A percentile compares a stretch with the other conserved stretches of the same genome.
Conservation (phyloP, 139 green algal species). For the Closterium sp. region DNA sequence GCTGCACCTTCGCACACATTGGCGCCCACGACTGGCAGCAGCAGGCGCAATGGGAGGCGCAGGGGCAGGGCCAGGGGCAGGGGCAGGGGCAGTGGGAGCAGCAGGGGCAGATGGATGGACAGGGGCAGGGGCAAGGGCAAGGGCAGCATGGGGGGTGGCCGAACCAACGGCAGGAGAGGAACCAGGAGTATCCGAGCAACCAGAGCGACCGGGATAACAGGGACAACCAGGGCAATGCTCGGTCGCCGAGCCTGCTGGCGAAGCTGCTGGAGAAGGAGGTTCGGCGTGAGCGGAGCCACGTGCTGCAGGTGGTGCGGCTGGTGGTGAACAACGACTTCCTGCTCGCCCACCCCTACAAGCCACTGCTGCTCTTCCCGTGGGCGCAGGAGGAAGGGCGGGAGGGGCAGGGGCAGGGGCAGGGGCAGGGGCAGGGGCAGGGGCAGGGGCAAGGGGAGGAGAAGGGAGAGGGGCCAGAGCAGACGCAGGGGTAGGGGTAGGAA, state of each 20-base stretch:
- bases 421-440: background rate
- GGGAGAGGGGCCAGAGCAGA: background rate
- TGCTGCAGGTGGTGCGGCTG: slow-evolving; percentile 67
- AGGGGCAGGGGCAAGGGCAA: background rate
- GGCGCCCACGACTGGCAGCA: background rate
- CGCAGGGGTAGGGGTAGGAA: background rate
- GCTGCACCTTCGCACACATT: slow-evolving; percentile 26
- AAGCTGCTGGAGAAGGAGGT: slow-evolving; percentile 65
- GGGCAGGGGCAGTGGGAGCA: background rate
- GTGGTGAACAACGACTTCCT: slow-evolving; percentile 65
- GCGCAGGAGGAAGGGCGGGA: background rate
- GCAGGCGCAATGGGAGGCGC: background rate
- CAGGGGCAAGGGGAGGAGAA: background rate
- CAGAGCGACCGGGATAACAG: background rate
- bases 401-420: background rate
- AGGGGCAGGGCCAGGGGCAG: slow-evolving; percentile 1
- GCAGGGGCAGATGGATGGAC: background rate
- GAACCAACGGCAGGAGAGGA: slow-evolving; percentile 3
- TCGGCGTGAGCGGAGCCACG: slow-evolving; percentile 52
- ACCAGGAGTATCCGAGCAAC: background rate
- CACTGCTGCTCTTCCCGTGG: slow-evolving; percentile 8
- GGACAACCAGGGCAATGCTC: background rate
- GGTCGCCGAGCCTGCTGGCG: slow-evolving; percentile 56
- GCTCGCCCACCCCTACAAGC: slow-evolving; percentile 26
- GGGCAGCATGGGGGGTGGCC: background rate